A percentile compares a stretch with the other conserved stretches of the same genome.
These are phyloP conservation scores for Claviceps pusilla DNA, from an alignment of 2,329 filamentous ascomycete genomes.

Conservation along the genomic window DNA sequence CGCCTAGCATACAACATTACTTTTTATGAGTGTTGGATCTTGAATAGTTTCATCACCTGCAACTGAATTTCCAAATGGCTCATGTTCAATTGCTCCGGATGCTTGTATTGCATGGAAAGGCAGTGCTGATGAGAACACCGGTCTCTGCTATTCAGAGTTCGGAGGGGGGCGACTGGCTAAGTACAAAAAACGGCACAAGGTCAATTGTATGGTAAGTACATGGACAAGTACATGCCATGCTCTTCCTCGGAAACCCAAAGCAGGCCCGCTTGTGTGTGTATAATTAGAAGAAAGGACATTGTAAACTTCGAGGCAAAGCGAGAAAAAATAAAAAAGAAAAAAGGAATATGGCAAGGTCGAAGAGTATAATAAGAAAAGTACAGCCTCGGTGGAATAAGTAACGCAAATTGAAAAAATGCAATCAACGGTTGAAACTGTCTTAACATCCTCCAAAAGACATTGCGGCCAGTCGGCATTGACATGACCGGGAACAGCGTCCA, in stretches of 20 bases:
- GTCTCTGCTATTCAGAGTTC: constrained; percentile 6
- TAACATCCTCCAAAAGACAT: constrained; percentile 1
- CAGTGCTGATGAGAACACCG: not conserved
- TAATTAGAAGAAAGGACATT: constrained; percentile 11
- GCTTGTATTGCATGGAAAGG: not conserved
- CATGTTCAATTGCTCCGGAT: not conserved
- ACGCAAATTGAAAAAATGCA: not conserved
- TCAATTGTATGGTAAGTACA: not conserved
- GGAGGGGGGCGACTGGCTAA: constrained; percentile 16
- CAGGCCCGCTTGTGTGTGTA: constrained; percentile 21
- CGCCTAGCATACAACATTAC: too few relatives aligned
- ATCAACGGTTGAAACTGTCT: constrained; percentile 5
- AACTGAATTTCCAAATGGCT: not conserved
- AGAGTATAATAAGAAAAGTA: not conserved
- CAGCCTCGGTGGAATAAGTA: not conserved
- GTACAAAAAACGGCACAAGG: constrained; percentile 12
- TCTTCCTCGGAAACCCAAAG: constrained; percentile 15
- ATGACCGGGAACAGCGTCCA: constrained; percentile 2
- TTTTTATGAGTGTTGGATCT: too few relatives aligned
- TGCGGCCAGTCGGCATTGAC: not conserved
- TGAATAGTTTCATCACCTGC: not conserved
- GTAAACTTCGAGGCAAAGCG: constrained; percentile 16
- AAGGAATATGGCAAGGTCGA: not conserved
- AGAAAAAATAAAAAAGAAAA: constrained; percentile 8
- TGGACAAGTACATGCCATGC: constrained; percentile 1